Evolutionary conservation across 225 moss, liverwort and hornwort genomes (phyloP), one percentile per base, ranked within the genome.

Genomic region (Marchantia polymorpha): DNA sequence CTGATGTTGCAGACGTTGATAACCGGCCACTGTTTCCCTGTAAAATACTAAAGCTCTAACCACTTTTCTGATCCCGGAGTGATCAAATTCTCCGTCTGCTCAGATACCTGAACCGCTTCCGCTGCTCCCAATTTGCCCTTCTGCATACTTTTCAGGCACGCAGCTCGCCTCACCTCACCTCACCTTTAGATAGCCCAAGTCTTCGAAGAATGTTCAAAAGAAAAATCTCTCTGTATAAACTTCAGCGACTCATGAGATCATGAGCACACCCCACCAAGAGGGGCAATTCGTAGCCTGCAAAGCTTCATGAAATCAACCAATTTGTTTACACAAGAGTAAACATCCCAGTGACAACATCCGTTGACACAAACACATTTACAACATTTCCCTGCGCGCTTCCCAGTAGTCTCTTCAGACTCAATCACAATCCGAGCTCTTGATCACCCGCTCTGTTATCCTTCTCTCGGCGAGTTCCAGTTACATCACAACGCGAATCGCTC

Each of bases 161-260:
- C 50, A 51, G 1, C 1, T 12, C 1, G 52, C 52, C 52, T n/a
- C n/a, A n/a, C n/a, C n/a, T n/a, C n/a, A n/a, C n/a, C n/a, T n/a
- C n/a, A n/a, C n/a, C n/a, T n/a, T n/a, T n/a, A n/a, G n/a, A 47
- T 48, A 20, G 16, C 69, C 70, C 30, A 48, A 50, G 50, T 19
- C 47, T 77, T 49, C 63, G 39, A 77, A 0, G 25, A 23, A 77
- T 47, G 25, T 3, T 3, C 52, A 23, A 23, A 3, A 30, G 12
- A 49, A 77, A 53, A 1, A 58, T 29, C 1, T 23, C 52, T 23
- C 4, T 22, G 26, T 25, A 27, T 52, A 11, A 69, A 69, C 14
- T 12, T 29, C 16, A 7, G n/a, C 31, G 25, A 60, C 78, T 77
- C 78, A 78, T 78, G 51, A 78, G 49, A 50, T 78, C 66, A 78